Evolutionary conservation across 306 rosid genomes (phyloP).

Genomic region (Pyrus betulifolia): DNA sequence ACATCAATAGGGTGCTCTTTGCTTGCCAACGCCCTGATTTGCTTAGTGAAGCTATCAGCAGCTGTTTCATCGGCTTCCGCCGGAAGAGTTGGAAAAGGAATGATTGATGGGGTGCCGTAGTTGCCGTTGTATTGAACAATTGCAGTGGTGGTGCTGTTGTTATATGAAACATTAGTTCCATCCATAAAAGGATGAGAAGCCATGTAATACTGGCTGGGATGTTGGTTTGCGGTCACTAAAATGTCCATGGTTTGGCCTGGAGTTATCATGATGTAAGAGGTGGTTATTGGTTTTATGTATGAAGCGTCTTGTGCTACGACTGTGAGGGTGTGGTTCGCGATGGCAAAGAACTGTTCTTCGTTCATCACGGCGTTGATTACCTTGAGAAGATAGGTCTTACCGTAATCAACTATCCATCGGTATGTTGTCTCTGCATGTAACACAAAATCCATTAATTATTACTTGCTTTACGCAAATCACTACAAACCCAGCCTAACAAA

Average conservation of each 20-base stretch:
- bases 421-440: conserved; percentile 23
- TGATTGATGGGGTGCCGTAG: conserved; percentile 1
- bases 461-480: neutral
- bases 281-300: conserved; percentile 29
- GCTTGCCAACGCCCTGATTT: conserved; percentile 25
- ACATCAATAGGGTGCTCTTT: conserved; percentile 18
- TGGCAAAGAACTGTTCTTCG: conserved; percentile 27
- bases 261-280: conserved; percentile 26
- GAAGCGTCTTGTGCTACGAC: conserved; percentile 28
- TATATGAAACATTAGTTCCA: neutral
- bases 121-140: conserved; percentile 19
- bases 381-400: conserved; percentile 31
- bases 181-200: conserved; percentile 22
- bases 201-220: conserved; percentile 19
- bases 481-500: neutral
- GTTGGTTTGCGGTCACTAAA: conserved; percentile 27
- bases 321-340: conserved; percentile 33
- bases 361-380: conserved; percentile 29
- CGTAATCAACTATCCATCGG: conserved; percentile 4
- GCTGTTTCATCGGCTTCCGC: neutral
- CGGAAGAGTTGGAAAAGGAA: conserved; percentile 21
- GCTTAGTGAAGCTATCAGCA: conserved; percentile 10
- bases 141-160: conserved; percentile 18
- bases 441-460: neutral
- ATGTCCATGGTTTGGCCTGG: conserved; percentile 52